These are phyloP conservation scores for Diutina scorzettiae DNA, from an alignment of 1,139 yeast species.

Conservation along the genomic window DNA sequence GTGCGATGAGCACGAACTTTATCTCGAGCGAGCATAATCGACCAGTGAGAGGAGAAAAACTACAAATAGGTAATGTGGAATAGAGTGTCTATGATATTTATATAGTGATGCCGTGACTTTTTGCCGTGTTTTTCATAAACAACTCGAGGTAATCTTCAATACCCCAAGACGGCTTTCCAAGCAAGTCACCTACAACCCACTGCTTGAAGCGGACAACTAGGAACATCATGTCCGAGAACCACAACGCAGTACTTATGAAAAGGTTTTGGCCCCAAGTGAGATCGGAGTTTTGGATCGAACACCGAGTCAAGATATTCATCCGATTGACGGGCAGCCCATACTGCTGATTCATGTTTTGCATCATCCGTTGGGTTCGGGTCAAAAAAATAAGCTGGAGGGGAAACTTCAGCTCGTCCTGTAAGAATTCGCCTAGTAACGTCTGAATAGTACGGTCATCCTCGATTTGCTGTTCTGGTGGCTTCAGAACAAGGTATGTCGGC, in stretches of 20 bases:
- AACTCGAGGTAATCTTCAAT: constrained; percentile 37
- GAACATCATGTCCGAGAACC: constrained; percentile 33
- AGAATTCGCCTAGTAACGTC: constrained; percentile 18
- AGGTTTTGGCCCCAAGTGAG: not conserved
- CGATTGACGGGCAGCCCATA: constrained; percentile 69
- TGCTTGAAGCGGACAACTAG: constrained; percentile 29
- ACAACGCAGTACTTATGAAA: constrained; percentile 22
- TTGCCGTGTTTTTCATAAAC: constrained; percentile 30
- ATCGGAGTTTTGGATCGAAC: constrained; percentile 23
- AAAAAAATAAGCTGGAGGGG: constrained; percentile 58
- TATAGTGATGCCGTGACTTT: constrained; percentile 31
- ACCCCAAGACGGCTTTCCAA: constrained; percentile 26
- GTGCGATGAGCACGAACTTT: constrained; percentile 1
- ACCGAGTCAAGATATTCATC: constrained; percentile 46
- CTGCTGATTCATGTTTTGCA: constrained; percentile 54
- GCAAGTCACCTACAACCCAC: constrained; percentile 19
- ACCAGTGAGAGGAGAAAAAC: too few relatives aligned
- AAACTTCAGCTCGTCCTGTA: constrained; percentile 51
- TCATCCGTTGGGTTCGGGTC: constrained; percentile 61
- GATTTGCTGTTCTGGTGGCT: constrained; percentile 7
- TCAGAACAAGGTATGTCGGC: constrained; percentile 25
- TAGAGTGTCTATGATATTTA: too few relatives aligned
- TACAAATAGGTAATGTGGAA: too few relatives aligned
- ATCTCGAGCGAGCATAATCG: too few relatives aligned
- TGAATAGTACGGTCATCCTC: constrained; percentile 6